Evolutionary conservation across 768 basidiomycete genomes (phyloP), one percentile per base, ranked within the genome.

Genomic region (Rhizopogon salebrosus): DNA sequence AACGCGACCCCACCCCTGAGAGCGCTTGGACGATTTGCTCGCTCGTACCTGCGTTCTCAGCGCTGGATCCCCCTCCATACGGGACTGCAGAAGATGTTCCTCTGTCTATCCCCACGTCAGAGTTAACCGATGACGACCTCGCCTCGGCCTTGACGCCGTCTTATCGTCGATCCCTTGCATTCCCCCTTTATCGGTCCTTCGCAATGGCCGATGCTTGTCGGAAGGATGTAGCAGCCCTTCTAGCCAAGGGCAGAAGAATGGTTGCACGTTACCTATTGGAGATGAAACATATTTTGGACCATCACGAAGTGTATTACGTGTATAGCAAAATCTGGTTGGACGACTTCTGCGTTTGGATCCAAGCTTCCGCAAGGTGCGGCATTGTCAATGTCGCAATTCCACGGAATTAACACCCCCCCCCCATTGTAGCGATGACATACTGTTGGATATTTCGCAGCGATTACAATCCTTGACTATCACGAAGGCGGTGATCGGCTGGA

Each of bases 251-350:
- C 2, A 84, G 78, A 68, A 78, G 86, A 37, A 72, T 69, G 31
- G 73, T 88, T 22, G 65, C 82, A 50, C 80, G 87, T 59, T 84
- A 78, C 61, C 73, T 93, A 34, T 70, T 94, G 40, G 84, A 83
- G 64, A 75, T 85, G 72, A 91, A 87, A 68, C 65, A 74, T 37
- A 82, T 90, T 43, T 68, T 94, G 56, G 89, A 91, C 61, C 84
- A 81, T 60, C 89, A 91, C 57, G 89, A 90, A 57, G 84, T 88
- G 9, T 94, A 93, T 68, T 92, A 91, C 65, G 75, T 91, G n/a
- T 93, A 91, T 66, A 85, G 80, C 67, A 90, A 89, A 65, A 79
- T 92, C 31, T 94, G 91, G 91, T 59, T 92, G 40, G 85, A 91
- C 57, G 91, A 92, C 62, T 85, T 89, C 59, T 88, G 86, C 59